Evolutionary conservation across 306 rosid genomes (phyloP).

Genomic region (Fragaria nilgerrensis): DNA sequence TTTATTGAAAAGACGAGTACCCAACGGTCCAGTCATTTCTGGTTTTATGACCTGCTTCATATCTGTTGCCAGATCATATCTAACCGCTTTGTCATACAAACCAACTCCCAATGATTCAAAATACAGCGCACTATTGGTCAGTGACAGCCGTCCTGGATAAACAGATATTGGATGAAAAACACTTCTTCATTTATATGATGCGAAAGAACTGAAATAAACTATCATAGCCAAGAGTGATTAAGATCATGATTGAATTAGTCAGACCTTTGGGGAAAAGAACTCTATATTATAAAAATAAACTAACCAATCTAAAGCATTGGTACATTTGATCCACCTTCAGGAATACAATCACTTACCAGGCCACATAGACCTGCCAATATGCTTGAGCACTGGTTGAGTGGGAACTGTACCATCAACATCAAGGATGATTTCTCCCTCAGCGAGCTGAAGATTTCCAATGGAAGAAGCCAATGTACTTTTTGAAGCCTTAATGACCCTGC

Average conservation of each 20-base stretch:
- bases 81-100: conserved; percentile 71
- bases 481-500: conserved; percentile 70
- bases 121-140: conserved; percentile 82
- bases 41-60: conserved; percentile 86
- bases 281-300: no score
- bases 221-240: background rate
- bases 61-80: conserved; percentile 70
- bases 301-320: background rate
- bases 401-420: conserved; percentile 90
- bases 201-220: background rate
- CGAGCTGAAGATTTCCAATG: conserved; percentile 62
- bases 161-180: conserved; percentile 20
- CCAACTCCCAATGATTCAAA: conserved; percentile 91
- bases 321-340: background rate
- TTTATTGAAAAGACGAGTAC: conserved; percentile 94
- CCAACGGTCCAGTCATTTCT: conserved; percentile 88
- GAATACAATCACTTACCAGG: conserved; percentile 61
- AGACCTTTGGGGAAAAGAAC: background rate
- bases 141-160: conserved; percentile 73
- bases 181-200: background rate
- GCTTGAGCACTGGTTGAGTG: conserved; percentile 92
- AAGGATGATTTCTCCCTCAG: conserved; percentile 73
- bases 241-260: conserved; percentile 1
- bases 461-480: conserved; percentile 47
- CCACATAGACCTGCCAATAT: conserved; percentile 87